phyloP scores from a whole-genome alignment of 306 rosid genomes.

The Senna tora region DNA sequence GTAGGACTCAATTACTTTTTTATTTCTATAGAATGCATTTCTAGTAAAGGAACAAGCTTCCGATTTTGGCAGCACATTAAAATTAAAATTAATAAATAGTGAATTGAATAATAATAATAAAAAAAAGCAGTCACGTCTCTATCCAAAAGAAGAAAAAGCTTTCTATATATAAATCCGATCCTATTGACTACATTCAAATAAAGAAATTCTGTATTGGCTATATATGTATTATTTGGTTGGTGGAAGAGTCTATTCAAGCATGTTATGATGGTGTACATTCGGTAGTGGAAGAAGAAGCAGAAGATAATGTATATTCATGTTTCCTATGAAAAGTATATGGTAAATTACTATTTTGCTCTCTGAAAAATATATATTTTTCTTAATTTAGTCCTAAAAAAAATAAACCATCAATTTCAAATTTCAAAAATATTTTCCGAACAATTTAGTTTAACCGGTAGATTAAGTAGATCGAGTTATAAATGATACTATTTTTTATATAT shows the following conservation, averaged over 20 bases:
- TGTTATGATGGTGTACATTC: conserved; percentile 19
- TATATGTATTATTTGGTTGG: conserved; percentile 9
- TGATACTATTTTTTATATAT: too few relatives aligned
- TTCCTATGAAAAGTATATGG: conserved; percentile 14
- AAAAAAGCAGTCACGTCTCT: neutral
- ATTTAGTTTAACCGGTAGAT: too few relatives aligned
- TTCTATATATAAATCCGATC: conserved; percentile 15
- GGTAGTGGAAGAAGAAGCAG: conserved; percentile 45
- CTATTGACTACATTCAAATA: neutral
- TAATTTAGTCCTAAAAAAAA: too few relatives aligned
- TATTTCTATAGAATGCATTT: too few relatives aligned
- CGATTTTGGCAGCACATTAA: neutral
- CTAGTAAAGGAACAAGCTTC: too few relatives aligned
- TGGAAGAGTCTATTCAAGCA: conserved; percentile 21
- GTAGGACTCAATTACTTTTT: too few relatives aligned
- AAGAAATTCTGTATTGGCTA: neutral
- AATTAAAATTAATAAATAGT: too few relatives aligned
- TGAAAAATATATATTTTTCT: too few relatives aligned
- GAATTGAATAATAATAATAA: neutral
- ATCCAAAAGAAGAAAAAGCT: neutral
- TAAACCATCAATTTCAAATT: too few relatives aligned
- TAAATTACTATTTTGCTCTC: too few relatives aligned
- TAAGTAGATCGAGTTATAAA: too few relatives aligned
- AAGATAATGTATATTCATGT: conserved; percentile 58
- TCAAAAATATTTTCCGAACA: too few relatives aligned